A percentile compares a stretch with the other conserved stretches of the same genome.
Conservation (phyloP, 106 monocot genomes). For the Dendrobium chrysotoxum region DNA sequence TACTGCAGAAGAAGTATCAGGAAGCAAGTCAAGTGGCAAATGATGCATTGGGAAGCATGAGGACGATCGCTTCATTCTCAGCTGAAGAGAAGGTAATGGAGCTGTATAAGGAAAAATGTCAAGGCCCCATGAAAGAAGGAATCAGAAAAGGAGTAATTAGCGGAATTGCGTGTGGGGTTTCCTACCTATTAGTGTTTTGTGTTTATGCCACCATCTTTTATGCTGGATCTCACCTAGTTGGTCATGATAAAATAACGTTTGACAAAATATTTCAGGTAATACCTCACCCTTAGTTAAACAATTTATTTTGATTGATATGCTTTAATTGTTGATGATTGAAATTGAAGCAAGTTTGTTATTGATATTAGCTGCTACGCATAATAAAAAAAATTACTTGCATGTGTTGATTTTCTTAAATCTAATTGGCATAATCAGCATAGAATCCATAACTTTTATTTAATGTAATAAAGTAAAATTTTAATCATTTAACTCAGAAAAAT, state of each 20-base stretch:
- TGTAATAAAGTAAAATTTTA: no score
- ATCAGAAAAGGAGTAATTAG: constrained; percentile 26
- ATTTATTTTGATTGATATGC: no score
- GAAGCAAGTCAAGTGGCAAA: constrained; percentile 38
- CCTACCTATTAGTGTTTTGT: constrained; percentile 27
- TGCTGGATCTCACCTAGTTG: constrained; percentile 11
- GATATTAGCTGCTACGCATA: no score
- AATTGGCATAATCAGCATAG: no score
- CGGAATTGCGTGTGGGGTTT: constrained; percentile 30
- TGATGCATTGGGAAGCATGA: constrained; percentile 33
- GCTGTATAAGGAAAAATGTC: constrained; percentile 33
- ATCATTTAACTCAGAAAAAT: no score
- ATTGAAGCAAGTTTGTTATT: no score
- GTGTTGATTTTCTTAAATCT: no score
- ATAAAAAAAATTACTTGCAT: no score
- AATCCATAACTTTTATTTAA: no score
- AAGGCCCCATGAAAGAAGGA: constrained; percentile 29
- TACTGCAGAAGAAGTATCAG: constrained; percentile 24
- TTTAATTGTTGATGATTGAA: no score
- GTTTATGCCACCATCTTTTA: constrained; percentile 27
- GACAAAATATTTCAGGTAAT: neutral
- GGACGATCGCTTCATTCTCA: constrained; percentile 33
- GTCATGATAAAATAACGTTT: constrained; percentile 2
- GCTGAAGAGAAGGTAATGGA: constrained; percentile 40
- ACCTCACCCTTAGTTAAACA: no score